Percentiles rank a stretch among this genome's conserved stretches.
Conservation (phyloP, 257 asterid species). For the Plantago ovata region DNA sequence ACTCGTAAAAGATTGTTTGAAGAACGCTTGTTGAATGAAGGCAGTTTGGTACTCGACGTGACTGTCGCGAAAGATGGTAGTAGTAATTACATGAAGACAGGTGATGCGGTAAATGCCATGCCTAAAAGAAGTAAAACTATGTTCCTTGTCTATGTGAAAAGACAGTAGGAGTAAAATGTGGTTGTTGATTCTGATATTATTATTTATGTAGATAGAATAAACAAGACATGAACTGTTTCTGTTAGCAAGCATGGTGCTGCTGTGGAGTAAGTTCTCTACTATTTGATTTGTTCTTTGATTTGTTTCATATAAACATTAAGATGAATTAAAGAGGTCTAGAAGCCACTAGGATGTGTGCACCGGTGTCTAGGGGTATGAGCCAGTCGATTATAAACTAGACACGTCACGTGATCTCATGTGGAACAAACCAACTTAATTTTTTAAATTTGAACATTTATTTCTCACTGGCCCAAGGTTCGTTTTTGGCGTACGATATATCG, state of each 20-base stretch:
- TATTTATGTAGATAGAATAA: conserved; percentile 39
- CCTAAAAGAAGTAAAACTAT: conserved; percentile 23
- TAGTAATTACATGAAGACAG: conserved; percentile 24
- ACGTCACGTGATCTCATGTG: no score
- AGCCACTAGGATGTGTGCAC: no score
- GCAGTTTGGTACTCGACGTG: conserved; percentile 14
- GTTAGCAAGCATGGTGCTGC: conserved; percentile 21
- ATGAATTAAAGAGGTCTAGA: no score
- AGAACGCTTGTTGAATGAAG: not conserved
- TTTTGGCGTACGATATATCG: no score
- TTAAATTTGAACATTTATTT: no score
- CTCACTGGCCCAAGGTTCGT: no score
- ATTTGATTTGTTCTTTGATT: not conserved
- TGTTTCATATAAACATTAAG: no score
- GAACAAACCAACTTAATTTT: no score
- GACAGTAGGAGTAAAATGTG: conserved; percentile 27
- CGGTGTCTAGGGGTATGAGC: no score
- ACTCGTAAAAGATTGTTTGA: conserved; percentile 8
- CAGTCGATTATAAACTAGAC: no score
- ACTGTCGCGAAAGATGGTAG: conserved; percentile 31
- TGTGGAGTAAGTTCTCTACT: conserved; percentile 29
- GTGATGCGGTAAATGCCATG: conserved; percentile 24
- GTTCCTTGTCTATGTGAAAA: conserved; percentile 30
- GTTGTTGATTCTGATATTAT: conserved; percentile 31
- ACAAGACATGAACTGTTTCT: conserved; percentile 24